These are phyloP conservation scores for Bipolaris oryzae DNA, from an alignment of 2,329 filamentous ascomycete species.

Conservation along the genomic window DNA sequence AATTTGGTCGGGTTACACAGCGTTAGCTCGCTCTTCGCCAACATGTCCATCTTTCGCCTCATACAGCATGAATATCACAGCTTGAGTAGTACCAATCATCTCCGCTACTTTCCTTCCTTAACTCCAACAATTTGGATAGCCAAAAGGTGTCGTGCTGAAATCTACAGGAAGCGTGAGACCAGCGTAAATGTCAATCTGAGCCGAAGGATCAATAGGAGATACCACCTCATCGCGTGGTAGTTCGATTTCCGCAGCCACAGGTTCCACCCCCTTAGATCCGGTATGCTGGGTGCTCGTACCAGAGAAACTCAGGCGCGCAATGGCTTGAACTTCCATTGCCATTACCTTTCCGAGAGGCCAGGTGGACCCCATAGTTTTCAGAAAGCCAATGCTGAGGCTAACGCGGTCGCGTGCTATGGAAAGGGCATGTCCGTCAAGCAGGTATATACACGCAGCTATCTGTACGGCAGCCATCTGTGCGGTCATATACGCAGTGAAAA, in stretches of 20 bases:
- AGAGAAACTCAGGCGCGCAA: conserved; percentile 70
- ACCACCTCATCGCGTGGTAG: conserved; percentile 38
- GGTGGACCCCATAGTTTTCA: conserved; percentile 68
- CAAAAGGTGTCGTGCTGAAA: conserved; percentile 24
- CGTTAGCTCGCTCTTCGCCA: no score
- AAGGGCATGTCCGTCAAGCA: conserved; percentile 59
- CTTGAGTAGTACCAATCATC: neutral
- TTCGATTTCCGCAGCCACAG: conserved; percentile 28
- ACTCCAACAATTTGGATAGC: conserved; percentile 13
- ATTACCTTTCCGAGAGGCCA: conserved; percentile 75
- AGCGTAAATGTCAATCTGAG: conserved; percentile 43
- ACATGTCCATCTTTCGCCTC: neutral
- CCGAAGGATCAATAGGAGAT: conserved; percentile 36
- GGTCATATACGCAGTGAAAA: conserved; percentile 38
- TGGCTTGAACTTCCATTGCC: conserved; percentile 73
- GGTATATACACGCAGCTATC: conserved; percentile 68
- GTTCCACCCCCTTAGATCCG: conserved; percentile 14
- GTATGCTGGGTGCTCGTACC: conserved; percentile 16
- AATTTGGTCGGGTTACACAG: no score
- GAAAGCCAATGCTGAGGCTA: conserved; percentile 75
- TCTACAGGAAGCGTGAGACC: conserved; percentile 33
- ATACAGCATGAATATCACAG: neutral
- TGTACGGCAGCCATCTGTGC: conserved; percentile 39
- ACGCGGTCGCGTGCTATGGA: conserved; percentile 74
- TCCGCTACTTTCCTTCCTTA: no score